Evolutionary conservation across 495 filamentous ascomycete genomes (phyloP), one percentile per base, ranked within the genome.

Genomic region (Aspergillus carlsbadensis): DNA sequence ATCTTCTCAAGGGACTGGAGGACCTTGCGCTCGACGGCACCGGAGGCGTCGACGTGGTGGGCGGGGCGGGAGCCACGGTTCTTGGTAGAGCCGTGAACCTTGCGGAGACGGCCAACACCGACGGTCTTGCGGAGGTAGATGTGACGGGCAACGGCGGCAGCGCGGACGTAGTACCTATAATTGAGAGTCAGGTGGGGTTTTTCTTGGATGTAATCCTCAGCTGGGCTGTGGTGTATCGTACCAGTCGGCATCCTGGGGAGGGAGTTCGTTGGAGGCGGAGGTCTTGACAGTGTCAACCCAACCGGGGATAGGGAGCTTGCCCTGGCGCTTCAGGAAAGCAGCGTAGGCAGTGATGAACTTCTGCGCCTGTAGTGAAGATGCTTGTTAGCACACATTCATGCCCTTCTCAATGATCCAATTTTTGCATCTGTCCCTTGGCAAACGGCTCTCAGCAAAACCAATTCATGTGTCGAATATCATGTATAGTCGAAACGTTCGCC

Each of bases 281-380:
- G 93, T 96, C 87, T 98, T 98, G 82, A 98, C 93, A 71, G 93
- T 96, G 72, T 98, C 93, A 76, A 96, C 91, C 93, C 93, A 98
- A 78, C 92, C 92, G 70, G 92, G 92, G 68, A 97, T 95, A 69
- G 90, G 91, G 64, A 98, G 91, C 83, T 96, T 96, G 73, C 93
- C 93, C 83, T 97, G 93, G 70, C 93, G 86, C 87, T 98, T 98
- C 84, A 98, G 78, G 85, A 98, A 98, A 75, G 87, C 91, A 66
- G 92, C 87, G 78, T 98, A 98, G 75, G 91, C 88, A 59, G 81
- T 76, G 77, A 96, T 93, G 82, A 97, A 97, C 82, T 96, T 93
- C 73, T 93, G 88, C 72, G 92, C 89, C 88, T 88, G 68, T 75
- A 64, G 37, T 60, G 13, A n/a, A n/a, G 46, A 60, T 42, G 59